These are phyloP conservation scores for Clavariopsis aquatica DNA, from an alignment of 495 filamentous ascomycete species.

Conservation along the genomic window DNA sequence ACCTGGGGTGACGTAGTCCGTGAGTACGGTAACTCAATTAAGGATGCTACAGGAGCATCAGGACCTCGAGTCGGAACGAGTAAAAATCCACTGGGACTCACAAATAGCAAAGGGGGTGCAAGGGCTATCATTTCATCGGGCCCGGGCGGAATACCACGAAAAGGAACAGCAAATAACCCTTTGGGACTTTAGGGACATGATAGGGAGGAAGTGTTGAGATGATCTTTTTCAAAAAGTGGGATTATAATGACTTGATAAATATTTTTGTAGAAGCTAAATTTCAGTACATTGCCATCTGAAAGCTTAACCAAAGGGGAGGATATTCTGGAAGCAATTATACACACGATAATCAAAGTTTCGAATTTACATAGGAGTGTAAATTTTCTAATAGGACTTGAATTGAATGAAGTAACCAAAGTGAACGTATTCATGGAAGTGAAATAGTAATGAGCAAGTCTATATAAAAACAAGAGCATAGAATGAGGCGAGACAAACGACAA, in stretches of 20 bases:
- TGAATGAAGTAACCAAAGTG: too few species aligned
- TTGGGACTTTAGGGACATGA: constrained; percentile 36
- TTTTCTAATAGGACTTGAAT: background rate
- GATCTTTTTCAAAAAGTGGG: background rate
- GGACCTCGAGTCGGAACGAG: constrained; percentile 46
- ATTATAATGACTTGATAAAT: background rate
- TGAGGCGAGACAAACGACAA: background rate
- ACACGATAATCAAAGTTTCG: background rate
- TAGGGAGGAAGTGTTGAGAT: background rate
- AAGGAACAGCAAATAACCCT: constrained; percentile 39
- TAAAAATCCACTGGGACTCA: constrained; percentile 49
- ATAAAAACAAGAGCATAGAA: background rate
- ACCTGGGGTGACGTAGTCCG: constrained; percentile 49
- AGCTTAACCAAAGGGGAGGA: constrained; percentile 1
- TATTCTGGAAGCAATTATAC: background rate
- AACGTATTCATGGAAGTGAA: too few species aligned
- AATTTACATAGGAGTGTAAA: background rate
- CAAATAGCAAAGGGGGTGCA: constrained; percentile 28
- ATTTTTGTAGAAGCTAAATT: background rate
- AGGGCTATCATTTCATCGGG: constrained; percentile 26
- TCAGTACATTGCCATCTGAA: background rate
- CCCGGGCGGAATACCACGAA: constrained; percentile 24
- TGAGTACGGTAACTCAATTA: constrained; percentile 53
- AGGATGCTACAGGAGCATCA: constrained; percentile 48
- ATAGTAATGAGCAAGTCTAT: background rate